Evolutionary conservation across 2,329 filamentous ascomycete genomes (phyloP), one percentile per base, ranked within the genome.

Genomic region (Bretziella fagacearum): DNA sequence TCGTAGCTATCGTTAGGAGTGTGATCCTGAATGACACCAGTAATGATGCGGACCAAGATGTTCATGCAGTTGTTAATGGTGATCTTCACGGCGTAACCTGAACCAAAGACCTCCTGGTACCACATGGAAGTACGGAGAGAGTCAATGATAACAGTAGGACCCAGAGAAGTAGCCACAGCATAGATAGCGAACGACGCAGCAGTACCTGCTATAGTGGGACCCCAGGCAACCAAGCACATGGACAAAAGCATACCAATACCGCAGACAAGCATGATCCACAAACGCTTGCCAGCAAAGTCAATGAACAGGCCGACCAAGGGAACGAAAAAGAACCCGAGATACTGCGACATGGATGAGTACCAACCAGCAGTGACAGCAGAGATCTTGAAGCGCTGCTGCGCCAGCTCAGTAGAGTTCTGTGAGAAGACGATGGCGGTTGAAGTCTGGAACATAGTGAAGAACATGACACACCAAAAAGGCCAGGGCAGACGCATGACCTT

Each of bases 51-150:
- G 1, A 78, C 62, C 45, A 78, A 71, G 50, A 78, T 75, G 50
- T 65, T 74, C 70, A 77, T 77, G 25, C 66, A 69, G 56, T 79
- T 79, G 55, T 78, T 77, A 55, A 77, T 71, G 18, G 70, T 70
- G 29, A 78, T 68, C 50, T 79, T 79, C 48, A 77, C 57, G 1
- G 71, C 65, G 50, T 77, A 78, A 0, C 69, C 75, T 0, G 71
- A 69, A 0, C 74, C 74, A 49, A 78, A 79, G 0, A 74, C 69
- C 2, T 69, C 69, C 48, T 73, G 69, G 22, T 75, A 64, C 69
- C 71, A 76, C 57, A 79, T 68, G 0, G 66, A 66, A 0, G 74
- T 76, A 13, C 75, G 70, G 22, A 77, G 73, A 18, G 69, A 63
- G 54, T 79, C 74, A 45, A 79, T 75, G 49, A 78, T 73, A 3